A percentile compares a stretch with the other conserved stretches of the same genome.
These are phyloP conservation scores for Globisporangium emineosum DNA, from an alignment of 352 stramenopile species.

Conservation along the genomic window DNA sequence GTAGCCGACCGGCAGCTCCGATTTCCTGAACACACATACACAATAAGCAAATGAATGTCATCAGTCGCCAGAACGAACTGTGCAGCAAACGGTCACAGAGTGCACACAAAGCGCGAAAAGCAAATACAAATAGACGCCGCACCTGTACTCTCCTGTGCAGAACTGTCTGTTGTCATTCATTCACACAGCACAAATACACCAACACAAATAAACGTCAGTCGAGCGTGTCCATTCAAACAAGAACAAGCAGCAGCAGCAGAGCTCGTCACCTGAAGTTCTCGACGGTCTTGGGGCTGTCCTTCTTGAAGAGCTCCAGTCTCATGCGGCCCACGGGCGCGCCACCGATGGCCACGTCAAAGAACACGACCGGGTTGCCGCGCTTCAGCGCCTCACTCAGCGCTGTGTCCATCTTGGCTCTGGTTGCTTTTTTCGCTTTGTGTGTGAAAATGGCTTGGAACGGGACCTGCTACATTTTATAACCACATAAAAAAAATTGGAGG, in stretches of 20 bases:
- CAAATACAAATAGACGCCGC: constrained; percentile 24
- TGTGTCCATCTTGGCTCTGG: constrained; percentile 67
- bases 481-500: no score
- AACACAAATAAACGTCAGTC: neutral
- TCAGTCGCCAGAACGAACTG: neutral
- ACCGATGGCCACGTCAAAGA: constrained; percentile 93
- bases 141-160: constrained; percentile 96
- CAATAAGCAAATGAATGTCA: neutral
- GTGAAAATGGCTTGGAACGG: no score
- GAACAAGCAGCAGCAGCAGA: neutral
- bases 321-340: constrained; percentile 86
- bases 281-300: constrained; percentile 94
- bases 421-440: constrained; percentile 2
- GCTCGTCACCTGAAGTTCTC: constrained; percentile 97
- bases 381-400: constrained; percentile 90
- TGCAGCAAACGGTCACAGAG: neutral
- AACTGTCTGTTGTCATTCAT: constrained; percentile 77
- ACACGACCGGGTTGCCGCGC: constrained; percentile 93
- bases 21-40: constrained; percentile 40
- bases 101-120: neutral
- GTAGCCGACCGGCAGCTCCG: constrained; percentile 85
- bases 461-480: no score
- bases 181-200: constrained; percentile 11
- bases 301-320: constrained; percentile 96
- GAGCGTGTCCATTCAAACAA: neutral